Conservation (phyloP, 495 filamentous ascomycete genomes). For the Podospora comata region DNA sequence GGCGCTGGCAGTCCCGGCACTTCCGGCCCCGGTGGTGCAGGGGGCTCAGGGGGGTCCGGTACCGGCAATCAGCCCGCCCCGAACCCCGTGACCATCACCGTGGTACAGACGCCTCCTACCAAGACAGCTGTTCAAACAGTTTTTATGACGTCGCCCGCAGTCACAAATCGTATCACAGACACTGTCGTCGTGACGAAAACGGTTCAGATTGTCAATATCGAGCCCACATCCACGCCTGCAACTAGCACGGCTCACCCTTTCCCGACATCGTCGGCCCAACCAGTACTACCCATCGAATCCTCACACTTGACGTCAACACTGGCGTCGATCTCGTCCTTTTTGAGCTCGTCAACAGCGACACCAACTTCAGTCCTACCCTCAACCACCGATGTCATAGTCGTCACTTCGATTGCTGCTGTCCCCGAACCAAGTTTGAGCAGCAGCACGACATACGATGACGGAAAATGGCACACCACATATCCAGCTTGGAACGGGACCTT, state of each 20-base stretch:
- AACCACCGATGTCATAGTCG: not conserved
- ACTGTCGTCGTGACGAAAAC: conserved; percentile 24
- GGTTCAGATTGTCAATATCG: conserved; percentile 12
- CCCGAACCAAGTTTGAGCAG: conserved; percentile 10
- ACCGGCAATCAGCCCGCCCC: conserved; percentile 5
- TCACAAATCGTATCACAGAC: conserved; percentile 14
- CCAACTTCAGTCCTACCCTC: not conserved
- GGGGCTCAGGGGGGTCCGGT: conserved; percentile 18
- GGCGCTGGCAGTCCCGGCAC: conserved; percentile 7
- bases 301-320: conserved; percentile 3
- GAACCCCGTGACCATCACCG: conserved; percentile 22
- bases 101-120: conserved; percentile 19
- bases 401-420: conserved; percentile 1
- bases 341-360: not conserved
- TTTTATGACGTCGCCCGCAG: conserved; percentile 14
- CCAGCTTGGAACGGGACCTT: conserved; percentile 40
- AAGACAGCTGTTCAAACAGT: conserved; percentile 19
- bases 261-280: conserved; percentile 5
- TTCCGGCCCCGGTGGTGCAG: conserved; percentile 14
- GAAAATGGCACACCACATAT: conserved; percentile 42
- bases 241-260: conserved; percentile 8
- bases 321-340: not conserved
- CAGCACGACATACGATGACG: conserved; percentile 31
- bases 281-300: not conserved
- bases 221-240: conserved; percentile 2